Evolutionary conservation across 2,329 filamentous ascomycete species (phyloP).

Genomic region (Botrytis elliptica): DNA sequence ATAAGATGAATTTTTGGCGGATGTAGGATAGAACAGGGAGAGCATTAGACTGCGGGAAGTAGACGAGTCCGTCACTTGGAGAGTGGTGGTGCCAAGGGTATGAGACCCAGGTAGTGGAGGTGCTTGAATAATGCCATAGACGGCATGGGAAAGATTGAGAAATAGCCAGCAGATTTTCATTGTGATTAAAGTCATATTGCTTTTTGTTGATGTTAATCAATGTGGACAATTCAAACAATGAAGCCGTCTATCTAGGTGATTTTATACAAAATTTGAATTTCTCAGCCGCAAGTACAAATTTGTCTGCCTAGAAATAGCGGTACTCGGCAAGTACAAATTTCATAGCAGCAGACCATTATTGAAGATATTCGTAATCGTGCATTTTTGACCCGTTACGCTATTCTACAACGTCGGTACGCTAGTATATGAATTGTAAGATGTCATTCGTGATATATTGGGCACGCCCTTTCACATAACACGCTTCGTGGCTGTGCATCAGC

Average conservation of each 20-base stretch:
- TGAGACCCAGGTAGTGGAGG: slow-evolving; percentile 10
- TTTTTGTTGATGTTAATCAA: neutral
- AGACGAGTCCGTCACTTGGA: slow-evolving; percentile 10
- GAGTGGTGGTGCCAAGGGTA: slow-evolving; percentile 14
- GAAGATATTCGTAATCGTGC: neutral
- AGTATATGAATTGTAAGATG: neutral
- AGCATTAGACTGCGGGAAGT: slow-evolving; percentile 20
- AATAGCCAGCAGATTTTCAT: slow-evolving; percentile 10
- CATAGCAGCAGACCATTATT: neutral
- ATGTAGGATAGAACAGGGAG: slow-evolving; percentile 22
- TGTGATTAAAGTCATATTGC: neutral
- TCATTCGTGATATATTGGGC: neutral
- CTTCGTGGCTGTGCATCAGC: slow-evolving; percentile 3
- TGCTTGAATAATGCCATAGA: slow-evolving; percentile 9
- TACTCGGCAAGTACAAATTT: neutral
- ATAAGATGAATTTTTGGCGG: neutral
- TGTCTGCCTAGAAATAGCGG: slow-evolving; percentile 14
- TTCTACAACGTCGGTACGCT: neutral
- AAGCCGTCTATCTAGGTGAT: neutral
- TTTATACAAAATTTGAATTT: neutral
- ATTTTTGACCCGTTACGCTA: neutral
- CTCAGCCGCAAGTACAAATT: neutral
- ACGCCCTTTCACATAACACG: neutral
- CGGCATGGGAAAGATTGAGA: neutral
- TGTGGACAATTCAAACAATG: neutral